These are phyloP conservation scores for Phytophthora pseudosyringae DNA, from an alignment of 352 stramenopile genomes.

Conservation along the genomic window DNA sequence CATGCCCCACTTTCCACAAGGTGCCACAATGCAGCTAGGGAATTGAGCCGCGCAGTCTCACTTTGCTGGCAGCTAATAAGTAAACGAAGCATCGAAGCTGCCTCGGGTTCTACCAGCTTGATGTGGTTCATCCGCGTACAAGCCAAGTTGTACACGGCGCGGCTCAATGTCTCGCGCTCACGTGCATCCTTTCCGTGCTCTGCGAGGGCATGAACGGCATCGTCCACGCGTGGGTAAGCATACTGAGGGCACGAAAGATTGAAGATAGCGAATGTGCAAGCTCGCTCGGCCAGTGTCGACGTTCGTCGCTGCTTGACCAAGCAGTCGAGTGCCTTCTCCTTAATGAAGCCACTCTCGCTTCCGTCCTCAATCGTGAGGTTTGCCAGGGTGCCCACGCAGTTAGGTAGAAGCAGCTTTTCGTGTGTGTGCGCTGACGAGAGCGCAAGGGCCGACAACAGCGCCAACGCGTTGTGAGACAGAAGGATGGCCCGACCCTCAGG, in stretches of 20 bases:
- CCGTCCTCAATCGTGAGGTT: slow-evolving; percentile 82
- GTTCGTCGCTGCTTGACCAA: slow-evolving; percentile 60
- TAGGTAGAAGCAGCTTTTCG: slow-evolving; percentile 41
- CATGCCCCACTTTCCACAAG: slow-evolving; percentile 60
- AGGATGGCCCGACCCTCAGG: slow-evolving; percentile 55
- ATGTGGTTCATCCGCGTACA: slow-evolving; percentile 66
- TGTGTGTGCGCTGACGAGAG: slow-evolving; percentile 35
- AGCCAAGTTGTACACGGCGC: slow-evolving; percentile 72
- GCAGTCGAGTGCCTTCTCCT: slow-evolving; percentile 74
- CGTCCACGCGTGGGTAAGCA: slow-evolving; percentile 71
- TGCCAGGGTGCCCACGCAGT: slow-evolving; percentile 60
- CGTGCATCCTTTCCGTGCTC: slow-evolving; percentile 52
- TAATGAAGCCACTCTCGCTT: slow-evolving; percentile 68
- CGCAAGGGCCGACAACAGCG: slow-evolving; percentile 45
- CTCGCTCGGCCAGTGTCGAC: slow-evolving; percentile 40
- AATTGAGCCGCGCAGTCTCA: slow-evolving; percentile 48
- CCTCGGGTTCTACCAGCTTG: slow-evolving; percentile 72
- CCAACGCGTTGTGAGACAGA: slow-evolving; percentile 57
- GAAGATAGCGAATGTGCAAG: slow-evolving; percentile 63
- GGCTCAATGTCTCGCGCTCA: slow-evolving; percentile 57
- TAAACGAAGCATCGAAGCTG: slow-evolving; percentile 40
- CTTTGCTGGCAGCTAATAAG: slow-evolving; percentile 36
- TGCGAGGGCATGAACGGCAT: slow-evolving; percentile 65
- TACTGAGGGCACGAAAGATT: slow-evolving; percentile 74
- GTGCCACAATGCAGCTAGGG: slow-evolving; percentile 56